Base-by-base conservation (phyloP, 345 rosid genomes). In the Pistacia vera region DNA sequence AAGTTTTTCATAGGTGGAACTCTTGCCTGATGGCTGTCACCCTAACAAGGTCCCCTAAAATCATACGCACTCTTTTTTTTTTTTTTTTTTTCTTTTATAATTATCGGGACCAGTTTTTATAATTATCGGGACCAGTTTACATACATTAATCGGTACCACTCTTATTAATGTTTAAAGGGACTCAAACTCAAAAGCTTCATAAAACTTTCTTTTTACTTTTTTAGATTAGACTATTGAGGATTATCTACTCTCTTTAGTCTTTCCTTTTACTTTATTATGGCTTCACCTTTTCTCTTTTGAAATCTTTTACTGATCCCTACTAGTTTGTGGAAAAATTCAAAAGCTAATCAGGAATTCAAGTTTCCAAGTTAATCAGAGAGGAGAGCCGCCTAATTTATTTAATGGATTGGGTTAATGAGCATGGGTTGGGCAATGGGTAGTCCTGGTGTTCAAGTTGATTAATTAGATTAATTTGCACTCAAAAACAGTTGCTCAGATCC, bases 21-120 rank as follows among this genome's bases (percentile, higher is more conserved):
- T 36, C 17, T 63, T 63, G 25, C 10, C 10, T 64, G 82, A 58
- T 69, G 59, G 74, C 44, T 28, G 68, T 75, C 70, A 36, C 33
- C 62, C 18, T 48, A 61, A 66, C 75, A 59, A 13, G 14, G 69
- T 57, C 70, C 80, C 83, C 62, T 3, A 80, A 73, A 69, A 38
- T 62, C 70, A 18, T 73, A 64, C 74, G 41, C 58, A 28, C 30
- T 66, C 61, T 60, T 41, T 54, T 22, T 14, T 25, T 25, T 25
- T 25, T 25, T 25, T 25, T 25, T 25, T n/a, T n/a, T n/a, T n/a
- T n/a, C n/a, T n/a, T n/a, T n/a, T n/a, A n/a, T n/a, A n/a, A 25
- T 25, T 1, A 25, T 25, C 25, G 25, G n/a, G 25, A 25, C 25
- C 25, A 25, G 25, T 25, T 25, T 1, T n/a, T n/a, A n/a, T n/a